These are phyloP conservation scores for Dalbergia cochinchinensis DNA, from an alignment of 306 rosid species.

Conservation along the genomic window DNA sequence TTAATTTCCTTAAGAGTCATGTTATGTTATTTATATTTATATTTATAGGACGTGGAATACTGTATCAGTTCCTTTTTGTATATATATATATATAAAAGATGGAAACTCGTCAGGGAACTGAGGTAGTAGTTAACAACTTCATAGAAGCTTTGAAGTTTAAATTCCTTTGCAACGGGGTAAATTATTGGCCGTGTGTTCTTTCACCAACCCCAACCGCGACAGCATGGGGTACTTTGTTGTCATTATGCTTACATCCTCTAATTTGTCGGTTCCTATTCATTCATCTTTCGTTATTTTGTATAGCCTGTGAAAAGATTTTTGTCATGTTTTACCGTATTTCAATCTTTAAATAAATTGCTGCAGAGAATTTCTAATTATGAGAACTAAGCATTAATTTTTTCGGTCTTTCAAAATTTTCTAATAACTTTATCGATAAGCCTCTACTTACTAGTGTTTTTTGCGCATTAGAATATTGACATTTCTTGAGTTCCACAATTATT, in stretches of 20 bases:
- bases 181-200: background rate
- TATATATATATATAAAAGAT: too few species aligned
- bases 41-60: too few species aligned
- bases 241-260: constrained; percentile 4
- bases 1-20: too few species aligned
- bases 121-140: too few species aligned
- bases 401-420: background rate
- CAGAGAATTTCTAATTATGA: background rate
- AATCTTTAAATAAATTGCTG: background rate
- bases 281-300: background rate
- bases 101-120: too few species aligned
- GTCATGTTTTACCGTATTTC: background rate
- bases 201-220: constrained; percentile 20
- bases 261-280: background rate
- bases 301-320: background rate
- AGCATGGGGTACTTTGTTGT: background rate
- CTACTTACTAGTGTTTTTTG: background rate
- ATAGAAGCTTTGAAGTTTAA: too few species aligned
- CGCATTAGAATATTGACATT: background rate
- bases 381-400: background rate
- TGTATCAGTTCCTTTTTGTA: too few species aligned
- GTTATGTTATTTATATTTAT: too few species aligned
- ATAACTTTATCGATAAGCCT: background rate
- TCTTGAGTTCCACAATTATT: background rate
- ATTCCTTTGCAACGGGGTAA: background rate